Evolutionary conservation across 2,329 filamentous ascomycete species (phyloP), one percentile per base, ranked within the genome.

Genomic region (Neocatenulostroma microsporum): DNA sequence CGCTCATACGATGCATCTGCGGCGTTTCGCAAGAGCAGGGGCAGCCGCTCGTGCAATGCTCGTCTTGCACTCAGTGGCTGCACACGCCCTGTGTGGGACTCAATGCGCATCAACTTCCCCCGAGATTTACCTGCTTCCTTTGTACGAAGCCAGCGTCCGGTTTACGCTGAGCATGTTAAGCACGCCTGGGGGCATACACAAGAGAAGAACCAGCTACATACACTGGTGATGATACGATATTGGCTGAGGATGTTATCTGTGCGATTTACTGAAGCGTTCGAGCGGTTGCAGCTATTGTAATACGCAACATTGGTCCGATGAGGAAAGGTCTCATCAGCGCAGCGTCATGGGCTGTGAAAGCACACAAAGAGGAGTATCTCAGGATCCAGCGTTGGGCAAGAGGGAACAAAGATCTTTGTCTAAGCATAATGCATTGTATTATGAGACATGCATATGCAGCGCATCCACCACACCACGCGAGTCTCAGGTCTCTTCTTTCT

Each of bases 51-150:
- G 68, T 80, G 30, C 74, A 78, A 61, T 80, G 76, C 58, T 72
- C 75, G 54, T 73, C 70, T 17, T 80, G 76, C 59, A 70, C 64
- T n/a, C 75, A 78, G 47, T 80, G 73, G 70, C 61, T 76, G 20
- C 76, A 80, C 49, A 70, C 70, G 21, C 63, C 64, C 37, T 80
- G 76, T 47, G 65, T 78, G 15, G 73, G 74, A 2, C 55, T 78
- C 12, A 66, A 70, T 38, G 55, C 62, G 13, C 62, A 64, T 24
- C 66, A 34, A 63, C 36, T 56, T 70, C 58, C 64, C 8, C 63
- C 66, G 1, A 57, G 21, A 14, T 73, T 72, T 45, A 63, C 72
- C 10, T 74, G 71, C 50, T 55, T 67, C 26, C 69, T 70, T 41
- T 74, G 71, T 48, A 64, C 62, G 29, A 46, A 34, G 37, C 31